Base-by-base conservation (phyloP, 2,329 filamentous ascomycete genomes). In the Colletotrichum endophyticum region DNA sequence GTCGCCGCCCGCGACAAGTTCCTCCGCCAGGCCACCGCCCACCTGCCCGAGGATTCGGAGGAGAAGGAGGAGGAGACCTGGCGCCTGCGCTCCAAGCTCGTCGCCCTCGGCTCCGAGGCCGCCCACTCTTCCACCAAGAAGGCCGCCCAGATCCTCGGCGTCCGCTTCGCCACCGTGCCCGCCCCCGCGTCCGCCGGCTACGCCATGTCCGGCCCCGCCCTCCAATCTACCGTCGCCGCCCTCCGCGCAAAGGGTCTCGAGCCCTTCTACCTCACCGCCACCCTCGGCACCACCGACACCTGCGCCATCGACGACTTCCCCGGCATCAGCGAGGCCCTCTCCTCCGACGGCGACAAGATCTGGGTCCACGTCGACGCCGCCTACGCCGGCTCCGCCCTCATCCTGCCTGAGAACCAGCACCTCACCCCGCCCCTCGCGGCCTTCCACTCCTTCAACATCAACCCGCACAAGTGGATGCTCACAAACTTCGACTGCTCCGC, bases 401-500 rank as follows among this genome's bases (percentile, higher is more conserved):
- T 98, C 5, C 93, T 94, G 27, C 94, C 95, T 4, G 95, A 98
- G 84, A 94, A 95, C 85, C 94, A 95, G 73, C 89, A 93, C 79
- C 89, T 95, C 66, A 89, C 93, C 2, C 82, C 87, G 27, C 86
- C 91, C 11, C 89, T 96, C 67, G 86, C 88, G 2, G 86, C 88
- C 27, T 96, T 98, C 83, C 95, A 98, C 87, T 96, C 94, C 78
- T 98, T 98, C 90, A 94, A 98, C 85, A 92, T 96, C 88, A 99
- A 98, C 88, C 94, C 98, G 91, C 96, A 98, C 89, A 99, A 99
- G 88, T 98, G 96, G 96, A 89, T 98, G 64, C 92, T 98, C 22
- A 96, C 95, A 73, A 98, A 98, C 85, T 98, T 98, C 81, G 96
- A 99, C 84, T 91, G 89, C 80, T 95, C 94, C 71, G 94, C 94